phyloP scores from a whole-genome alignment of 2,329 filamentous ascomycete species.

The Bipolaris gigantea region DNA sequence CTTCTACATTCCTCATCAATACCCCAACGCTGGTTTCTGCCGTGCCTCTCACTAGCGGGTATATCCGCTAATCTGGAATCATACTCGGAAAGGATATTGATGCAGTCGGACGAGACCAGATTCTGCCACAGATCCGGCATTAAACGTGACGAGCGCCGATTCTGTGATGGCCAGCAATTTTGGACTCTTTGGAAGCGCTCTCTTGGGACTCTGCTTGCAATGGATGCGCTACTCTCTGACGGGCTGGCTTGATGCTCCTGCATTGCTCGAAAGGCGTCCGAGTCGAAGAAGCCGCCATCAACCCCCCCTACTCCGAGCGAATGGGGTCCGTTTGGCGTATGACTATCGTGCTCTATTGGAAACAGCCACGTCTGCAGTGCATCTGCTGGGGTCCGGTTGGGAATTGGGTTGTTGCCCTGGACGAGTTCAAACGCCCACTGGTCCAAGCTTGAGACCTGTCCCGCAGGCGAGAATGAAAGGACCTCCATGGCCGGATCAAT shows the following conservation, averaged over 20 bases:
- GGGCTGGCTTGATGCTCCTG: slow-evolving; percentile 37
- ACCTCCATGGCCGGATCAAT: slow-evolving; percentile 45
- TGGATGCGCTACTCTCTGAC: slow-evolving; percentile 41
- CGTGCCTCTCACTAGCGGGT: slow-evolving; percentile 33
- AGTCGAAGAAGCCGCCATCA: slow-evolving; percentile 36
- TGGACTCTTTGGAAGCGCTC: slow-evolving; percentile 46
- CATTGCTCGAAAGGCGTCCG: slow-evolving; percentile 28
- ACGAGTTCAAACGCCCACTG: slow-evolving; percentile 45
- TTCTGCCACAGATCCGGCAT: slow-evolving; percentile 44
- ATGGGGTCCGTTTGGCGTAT: slow-evolving; percentile 31
- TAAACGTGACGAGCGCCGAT: slow-evolving; percentile 34
- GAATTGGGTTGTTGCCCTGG: slow-evolving; percentile 41
- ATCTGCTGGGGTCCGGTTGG: slow-evolving; percentile 42
- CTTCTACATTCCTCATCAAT: slow-evolving; percentile 46
- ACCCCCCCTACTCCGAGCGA: slow-evolving; percentile 27
- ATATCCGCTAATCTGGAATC: slow-evolving; percentile 27
- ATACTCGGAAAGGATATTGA: slow-evolving; percentile 43
- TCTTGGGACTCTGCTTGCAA: slow-evolving; percentile 43
- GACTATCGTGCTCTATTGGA: slow-evolving; percentile 36
- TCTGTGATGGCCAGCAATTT: slow-evolving; percentile 43
- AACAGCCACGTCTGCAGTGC: slow-evolving; percentile 44
- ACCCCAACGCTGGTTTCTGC: slow-evolving; percentile 42
- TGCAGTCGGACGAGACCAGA: slow-evolving; percentile 32
- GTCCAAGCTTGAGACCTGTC: slow-evolving; percentile 41
- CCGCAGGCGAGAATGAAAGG: slow-evolving; percentile 39